Percentiles rank a stretch among this genome's conserved stretches.
phyloP scores from a whole-genome alignment of 331 rosid genomes.

The Pyrus hybrid region DNA sequence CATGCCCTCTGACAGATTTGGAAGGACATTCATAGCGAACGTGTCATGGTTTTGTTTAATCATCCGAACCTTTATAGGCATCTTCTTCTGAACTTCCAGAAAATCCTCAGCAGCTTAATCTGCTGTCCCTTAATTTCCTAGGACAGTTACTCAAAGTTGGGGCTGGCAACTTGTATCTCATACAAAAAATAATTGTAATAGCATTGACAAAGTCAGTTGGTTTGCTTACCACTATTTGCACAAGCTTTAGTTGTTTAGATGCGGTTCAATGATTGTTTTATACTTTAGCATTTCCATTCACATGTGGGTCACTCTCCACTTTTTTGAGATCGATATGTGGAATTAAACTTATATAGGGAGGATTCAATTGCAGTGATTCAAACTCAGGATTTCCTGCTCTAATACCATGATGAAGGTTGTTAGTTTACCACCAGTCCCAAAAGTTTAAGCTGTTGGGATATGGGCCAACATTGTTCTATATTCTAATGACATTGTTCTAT shows the following conservation, averaged over 20 bases:
- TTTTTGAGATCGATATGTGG: neutral
- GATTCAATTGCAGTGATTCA: neutral
- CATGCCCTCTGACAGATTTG: neutral
- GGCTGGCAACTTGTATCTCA: neutral
- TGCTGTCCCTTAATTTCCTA: neutral
- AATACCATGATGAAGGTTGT: neutral
- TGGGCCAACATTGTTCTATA: too few species aligned
- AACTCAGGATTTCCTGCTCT: neutral
- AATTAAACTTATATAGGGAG: neutral
- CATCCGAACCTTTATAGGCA: neutral
- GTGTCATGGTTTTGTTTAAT: neutral
- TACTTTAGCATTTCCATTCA: neutral
- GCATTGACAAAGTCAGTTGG: neutral
- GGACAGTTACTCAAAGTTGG: neutral
- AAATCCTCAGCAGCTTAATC: neutral
- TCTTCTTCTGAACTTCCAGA: neutral
- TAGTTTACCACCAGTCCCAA: too few species aligned
- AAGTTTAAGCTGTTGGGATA: too few species aligned
- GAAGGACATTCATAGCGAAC: neutral
- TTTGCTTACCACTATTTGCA: neutral
- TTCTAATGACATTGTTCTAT: neutral
- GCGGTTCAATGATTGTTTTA: too few species aligned
- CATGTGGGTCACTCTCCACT: neutral
- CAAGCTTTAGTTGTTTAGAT: neutral
- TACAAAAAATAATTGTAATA: neutral